Base-by-base conservation (phyloP, 495 filamentous ascomycete species). In the Filosporella fistucella region DNA sequence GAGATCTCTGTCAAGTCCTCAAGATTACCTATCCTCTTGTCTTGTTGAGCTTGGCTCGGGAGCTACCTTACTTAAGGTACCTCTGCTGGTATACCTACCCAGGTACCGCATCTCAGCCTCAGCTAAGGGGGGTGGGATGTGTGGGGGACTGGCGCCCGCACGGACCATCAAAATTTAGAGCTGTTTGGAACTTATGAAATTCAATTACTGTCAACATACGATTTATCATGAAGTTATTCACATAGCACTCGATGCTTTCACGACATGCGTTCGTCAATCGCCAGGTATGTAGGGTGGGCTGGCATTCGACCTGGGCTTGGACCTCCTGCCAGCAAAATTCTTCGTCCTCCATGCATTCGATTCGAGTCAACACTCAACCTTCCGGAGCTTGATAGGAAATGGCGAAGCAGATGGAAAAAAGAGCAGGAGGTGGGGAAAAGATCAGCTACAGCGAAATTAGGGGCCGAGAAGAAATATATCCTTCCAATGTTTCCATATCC, bases 401-500 rank as follows among this genome's bases (percentile, higher is more conserved):
- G 89, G 89, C 84, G 79, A 28, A 53, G 63, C 33, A 73, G 59
- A 67, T 81, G 78, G 77, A 57, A 56, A 51, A 58, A 52, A 59
- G 65, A 37, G 47, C 51, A 20, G 29, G 34, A 7, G 34, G 33
- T 32, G 55, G 28, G 43, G 32, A n/a, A 4, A 14, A 12, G 13
- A 14, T 24, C 26, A 16, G 20, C 1, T 2, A 57, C 47, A 44
- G 38, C 24, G 17, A 44, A 29, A 21, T 21, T 20, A n/a, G n/a
- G n/a, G n/a, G n/a, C n/a, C 24, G 67, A 71, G 13, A 82, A 79
- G 54, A 84, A 78, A 55, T 95, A 91, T 60, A 77, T 95, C 54
- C 69, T 93, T 17, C 84, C 89, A 45, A 95, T 95, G 89, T 95
- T 95, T 58, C 89, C 89, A 1, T 95, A 95, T 63, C 89, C 89